These are phyloP conservation scores for Panaeolus cyanescens DNA, from an alignment of 768 basidiomycete genomes.

Conservation along the genomic window DNA sequence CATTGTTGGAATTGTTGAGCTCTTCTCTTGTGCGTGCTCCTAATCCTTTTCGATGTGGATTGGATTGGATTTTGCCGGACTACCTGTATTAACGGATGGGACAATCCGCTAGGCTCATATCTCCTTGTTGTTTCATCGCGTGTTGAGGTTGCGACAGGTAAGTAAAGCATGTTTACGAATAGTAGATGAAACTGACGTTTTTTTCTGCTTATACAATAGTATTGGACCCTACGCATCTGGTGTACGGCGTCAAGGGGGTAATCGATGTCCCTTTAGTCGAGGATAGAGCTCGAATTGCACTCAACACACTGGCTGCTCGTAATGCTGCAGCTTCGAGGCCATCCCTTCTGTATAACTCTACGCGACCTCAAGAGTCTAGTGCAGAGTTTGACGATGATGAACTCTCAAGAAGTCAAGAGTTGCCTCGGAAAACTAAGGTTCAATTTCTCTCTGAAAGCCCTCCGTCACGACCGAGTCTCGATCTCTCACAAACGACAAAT, in stretches of 20 bases:
- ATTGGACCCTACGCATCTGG: constrained; percentile 57
- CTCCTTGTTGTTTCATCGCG: constrained; percentile 71
- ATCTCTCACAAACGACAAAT: constrained; percentile 6
- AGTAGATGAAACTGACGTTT: neutral
- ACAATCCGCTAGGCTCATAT: constrained; percentile 58
- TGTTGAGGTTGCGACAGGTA: constrained; percentile 65
- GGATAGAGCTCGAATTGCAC: constrained; percentile 54
- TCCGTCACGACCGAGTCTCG: constrained; percentile 34
- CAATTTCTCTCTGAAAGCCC: constrained; percentile 48
- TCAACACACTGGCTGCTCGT: constrained; percentile 55
- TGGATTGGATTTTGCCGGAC: neutral
- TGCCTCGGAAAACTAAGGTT: constrained; percentile 37
- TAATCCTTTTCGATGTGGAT: neutral
- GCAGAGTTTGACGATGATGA: constrained; percentile 16
- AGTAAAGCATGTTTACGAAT: constrained; percentile 27
- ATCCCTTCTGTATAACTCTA: constrained; percentile 40
- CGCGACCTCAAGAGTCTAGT: constrained; percentile 12
- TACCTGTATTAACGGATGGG: constrained; percentile 6
- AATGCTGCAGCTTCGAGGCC: constrained; percentile 45
- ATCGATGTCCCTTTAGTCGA: constrained; percentile 72
- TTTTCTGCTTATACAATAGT: constrained; percentile 53
- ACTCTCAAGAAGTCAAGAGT: constrained; percentile 2
- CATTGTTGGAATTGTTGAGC: constrained; percentile 70
- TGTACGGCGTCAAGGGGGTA: constrained; percentile 72
- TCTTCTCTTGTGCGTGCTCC: constrained; percentile 63